These are phyloP conservation scores for Rhododendron williamsianum DNA, from an alignment of 148 eudicot species.

Conservation along the genomic window DNA sequence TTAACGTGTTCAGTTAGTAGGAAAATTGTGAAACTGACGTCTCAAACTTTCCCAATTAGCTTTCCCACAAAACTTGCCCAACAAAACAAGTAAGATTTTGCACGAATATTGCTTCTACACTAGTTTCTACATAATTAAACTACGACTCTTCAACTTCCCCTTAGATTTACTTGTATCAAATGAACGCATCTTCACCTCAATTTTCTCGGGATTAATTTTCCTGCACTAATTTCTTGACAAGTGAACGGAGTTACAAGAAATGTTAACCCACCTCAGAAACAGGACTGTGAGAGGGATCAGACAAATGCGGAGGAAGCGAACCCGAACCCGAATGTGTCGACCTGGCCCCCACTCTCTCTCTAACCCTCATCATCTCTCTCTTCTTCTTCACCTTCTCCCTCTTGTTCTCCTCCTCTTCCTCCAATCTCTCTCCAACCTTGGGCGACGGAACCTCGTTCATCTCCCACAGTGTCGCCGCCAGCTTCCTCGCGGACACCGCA, in stretches of 20 bases:
- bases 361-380: conserved; percentile 16
- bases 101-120: neutral
- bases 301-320: conserved; percentile 71
- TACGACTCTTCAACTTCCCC: neutral
- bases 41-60: neutral
- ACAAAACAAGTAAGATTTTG: no score
- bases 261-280: conserved; percentile 60
- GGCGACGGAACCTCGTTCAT: conserved; percentile 68
- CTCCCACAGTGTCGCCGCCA: conserved; percentile 96
- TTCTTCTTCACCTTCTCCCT: conserved; percentile 25
- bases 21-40: neutral
- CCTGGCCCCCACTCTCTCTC: conserved; percentile 34
- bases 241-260: neutral
- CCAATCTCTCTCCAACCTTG: conserved; percentile 12
- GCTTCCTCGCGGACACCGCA: conserved; percentile 76
- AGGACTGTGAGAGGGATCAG: conserved; percentile 96
- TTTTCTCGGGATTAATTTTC: neutral
- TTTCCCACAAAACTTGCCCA: neutral
- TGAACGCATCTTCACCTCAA: neutral
- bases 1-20: neutral
- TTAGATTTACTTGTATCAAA: neutral
- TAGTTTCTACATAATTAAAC: neutral
- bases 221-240: neutral
- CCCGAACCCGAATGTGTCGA: conserved; percentile 29
- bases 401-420: conserved; percentile 3